These are phyloP conservation scores for Immersiporthe knoxdaviesiana DNA, from an alignment of 2,329 filamentous ascomycete genomes.

Conservation along the genomic window DNA sequence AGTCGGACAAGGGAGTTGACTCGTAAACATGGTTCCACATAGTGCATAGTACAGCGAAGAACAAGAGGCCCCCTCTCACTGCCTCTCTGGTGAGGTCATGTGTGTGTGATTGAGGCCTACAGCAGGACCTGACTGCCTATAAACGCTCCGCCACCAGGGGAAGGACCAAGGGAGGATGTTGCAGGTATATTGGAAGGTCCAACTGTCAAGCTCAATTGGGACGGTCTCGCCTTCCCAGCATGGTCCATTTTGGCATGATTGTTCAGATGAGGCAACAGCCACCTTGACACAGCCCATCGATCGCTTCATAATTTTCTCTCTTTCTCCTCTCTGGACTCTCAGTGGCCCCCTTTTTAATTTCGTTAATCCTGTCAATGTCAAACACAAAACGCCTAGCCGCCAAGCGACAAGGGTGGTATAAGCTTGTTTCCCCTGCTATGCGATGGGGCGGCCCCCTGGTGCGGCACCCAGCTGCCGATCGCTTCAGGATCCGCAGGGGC, in stretches of 20 bases:
- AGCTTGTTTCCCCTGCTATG: constrained; percentile 3
- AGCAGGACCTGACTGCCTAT: neutral
- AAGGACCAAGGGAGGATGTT: neutral
- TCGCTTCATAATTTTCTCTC: neutral
- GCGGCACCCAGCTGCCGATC: constrained; percentile 4
- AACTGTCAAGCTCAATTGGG: neutral
- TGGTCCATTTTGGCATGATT: neutral
- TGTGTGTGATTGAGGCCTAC: neutral
- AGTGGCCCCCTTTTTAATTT: neutral
- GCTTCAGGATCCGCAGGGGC: constrained; percentile 14
- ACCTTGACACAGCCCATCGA: neutral
- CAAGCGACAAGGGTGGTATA: constrained; percentile 5
- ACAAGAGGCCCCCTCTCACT: too few relatives aligned
- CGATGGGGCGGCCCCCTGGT: neutral
- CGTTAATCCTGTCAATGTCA: constrained; percentile 7
- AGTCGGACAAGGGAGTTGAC: neutral
- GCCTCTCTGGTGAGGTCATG: too few relatives aligned
- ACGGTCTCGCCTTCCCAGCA: neutral
- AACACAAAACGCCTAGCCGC: constrained; percentile 10
- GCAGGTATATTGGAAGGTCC: neutral
- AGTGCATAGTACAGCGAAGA: too few relatives aligned
- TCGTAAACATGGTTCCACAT: neutral
- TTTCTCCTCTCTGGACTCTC: neutral
- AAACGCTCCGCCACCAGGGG: neutral
- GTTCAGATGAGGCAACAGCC: neutral